Base-by-base conservation (phyloP, 2,329 filamentous ascomycete species). In the Magnaporthiopsis incrustans region DNA sequence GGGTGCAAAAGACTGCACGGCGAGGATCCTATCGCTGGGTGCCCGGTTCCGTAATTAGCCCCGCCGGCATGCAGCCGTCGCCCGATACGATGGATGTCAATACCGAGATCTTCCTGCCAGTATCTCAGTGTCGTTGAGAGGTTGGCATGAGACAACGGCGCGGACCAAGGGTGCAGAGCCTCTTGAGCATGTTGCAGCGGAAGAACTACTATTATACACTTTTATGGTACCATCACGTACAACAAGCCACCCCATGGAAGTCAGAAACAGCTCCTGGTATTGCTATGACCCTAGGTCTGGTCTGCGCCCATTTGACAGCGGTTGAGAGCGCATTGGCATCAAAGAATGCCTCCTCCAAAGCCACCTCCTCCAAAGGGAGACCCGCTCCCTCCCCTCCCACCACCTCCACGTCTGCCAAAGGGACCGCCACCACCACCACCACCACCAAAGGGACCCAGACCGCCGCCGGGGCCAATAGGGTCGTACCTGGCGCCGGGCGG, bases 401-500 rank as follows among this genome's bases (percentile, higher is more conserved):
- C 60, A 56, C 38, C 44, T n/a, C 44, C 44, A 53, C 44, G 44
- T 11, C 44, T 53, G 15, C 67, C 69, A 75, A 64, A 77, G 71
- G 65, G 57, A 68, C 73, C 71, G 30, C 74, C 72, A 0, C 73
- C 71, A 30, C 74, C 72, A 0, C 75, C 72, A 6, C 60, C 60
- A 3, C 32, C 60, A 14, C 60, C 60, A 12, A 61, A 61, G 5
- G 44, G 60, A 27, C 27, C 60, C 8, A 53, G n/a, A n/a, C 44
- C 44, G 32, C 53, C 79, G 0, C 89, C 89, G 0, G 91, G 92
- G 0, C 90, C 90, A 27, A 93, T 77, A 2, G 94, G 94, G 79
- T 99, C 95, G 78, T 92, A 98, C 68, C 95, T 82, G n/a, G 92
- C 89, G 1, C 95, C 95, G 2, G 92, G 92, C 5, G 95, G 95